Evolutionary conservation across 2,329 filamentous ascomycete genomes (phyloP).

Genomic region (Cucurbitaria berberidis): DNA sequence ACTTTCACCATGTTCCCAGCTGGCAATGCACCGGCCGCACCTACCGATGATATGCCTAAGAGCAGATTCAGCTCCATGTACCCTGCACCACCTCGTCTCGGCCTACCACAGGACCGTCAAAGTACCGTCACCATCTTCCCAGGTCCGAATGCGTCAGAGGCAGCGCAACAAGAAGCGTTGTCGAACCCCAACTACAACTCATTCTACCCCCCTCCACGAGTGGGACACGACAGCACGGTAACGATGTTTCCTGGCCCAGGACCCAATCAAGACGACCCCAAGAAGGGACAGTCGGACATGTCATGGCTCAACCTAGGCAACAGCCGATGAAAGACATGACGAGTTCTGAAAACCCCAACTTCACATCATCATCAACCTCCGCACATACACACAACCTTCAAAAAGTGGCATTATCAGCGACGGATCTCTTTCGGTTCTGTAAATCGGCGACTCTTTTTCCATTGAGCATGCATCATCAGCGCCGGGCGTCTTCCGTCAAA

Average conservation of each 20-base stretch:
- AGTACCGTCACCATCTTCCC: constrained; percentile 53
- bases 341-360: background rate
- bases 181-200: constrained; percentile 62
- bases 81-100: constrained; percentile 35
- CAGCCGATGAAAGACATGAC: constrained; percentile 26
- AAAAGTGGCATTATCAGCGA: constrained; percentile 33
- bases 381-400: constrained; percentile 15
- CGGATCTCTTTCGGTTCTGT: constrained; percentile 24
- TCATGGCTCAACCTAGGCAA: constrained; percentile 78
- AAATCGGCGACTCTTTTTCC: constrained; percentile 21
- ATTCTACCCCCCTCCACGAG: constrained; percentile 48
- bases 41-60: constrained; percentile 19
- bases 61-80: constrained; percentile 39
- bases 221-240: constrained; percentile 64
- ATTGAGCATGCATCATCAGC: constrained; percentile 38
- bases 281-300: constrained; percentile 64
- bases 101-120: constrained; percentile 53
- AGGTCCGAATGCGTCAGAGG: constrained; percentile 25
- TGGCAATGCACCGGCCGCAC: constrained; percentile 23
- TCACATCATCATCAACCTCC: constrained; percentile 1
- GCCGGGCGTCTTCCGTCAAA: constrained; percentile 31
- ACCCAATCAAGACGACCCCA: constrained; percentile 19
- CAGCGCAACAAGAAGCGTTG: constrained; percentile 14
- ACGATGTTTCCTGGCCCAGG: constrained; percentile 39
- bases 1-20: constrained; percentile 44